Evolutionary conservation across 2,329 filamentous ascomycete genomes (phyloP).

Genomic region (Mariannaea elegans): DNA sequence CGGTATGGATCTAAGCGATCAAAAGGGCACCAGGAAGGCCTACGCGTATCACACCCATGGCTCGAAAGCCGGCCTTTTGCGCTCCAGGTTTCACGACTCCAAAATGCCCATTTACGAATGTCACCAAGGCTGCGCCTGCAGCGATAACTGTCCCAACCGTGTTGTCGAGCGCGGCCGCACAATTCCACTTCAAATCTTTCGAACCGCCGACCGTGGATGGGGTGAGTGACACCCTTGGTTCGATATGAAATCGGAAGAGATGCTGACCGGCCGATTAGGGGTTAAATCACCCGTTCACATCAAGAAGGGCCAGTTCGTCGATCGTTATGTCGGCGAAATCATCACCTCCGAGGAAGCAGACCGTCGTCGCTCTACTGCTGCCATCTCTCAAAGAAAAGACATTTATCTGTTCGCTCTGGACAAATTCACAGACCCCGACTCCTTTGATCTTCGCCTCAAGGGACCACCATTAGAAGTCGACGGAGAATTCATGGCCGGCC

Average conservation of each 20-base stretch:
- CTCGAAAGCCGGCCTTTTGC: conserved; percentile 59
- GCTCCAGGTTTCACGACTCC: conserved; percentile 60
- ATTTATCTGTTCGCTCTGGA: conserved; percentile 84
- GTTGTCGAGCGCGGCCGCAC: conserved; percentile 79
- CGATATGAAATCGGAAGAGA: too few species aligned
- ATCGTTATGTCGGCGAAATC: conserved; percentile 79
- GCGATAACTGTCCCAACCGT: conserved; percentile 72
- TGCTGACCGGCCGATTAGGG: conserved; percentile 50
- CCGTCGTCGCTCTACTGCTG: conserved; percentile 65
- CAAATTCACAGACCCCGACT: conserved; percentile 73
- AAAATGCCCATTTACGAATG: conserved; percentile 81
- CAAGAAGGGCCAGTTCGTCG: conserved; percentile 78
- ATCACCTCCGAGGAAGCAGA: conserved; percentile 72
- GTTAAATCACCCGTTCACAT: conserved; percentile 72
- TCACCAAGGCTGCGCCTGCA: conserved; percentile 75
- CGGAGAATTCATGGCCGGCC: conserved; percentile 80
- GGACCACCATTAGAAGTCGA: conserved; percentile 68
- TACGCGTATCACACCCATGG: conserved; percentile 74
- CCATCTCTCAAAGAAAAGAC: conserved; percentile 70
- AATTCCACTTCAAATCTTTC: conserved; percentile 79
- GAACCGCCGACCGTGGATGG: conserved; percentile 78
- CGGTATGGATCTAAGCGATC: conserved; percentile 25
- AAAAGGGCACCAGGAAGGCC: conserved; percentile 41
- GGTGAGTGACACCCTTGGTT: conserved; percentile 55
- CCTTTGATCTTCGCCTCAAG: conserved; percentile 64